Evolutionary conservation across 371 early-diverging fungal genomes (phyloP), one percentile per base, ranked within the genome.

Genomic region (Mortierella sp.): DNA sequence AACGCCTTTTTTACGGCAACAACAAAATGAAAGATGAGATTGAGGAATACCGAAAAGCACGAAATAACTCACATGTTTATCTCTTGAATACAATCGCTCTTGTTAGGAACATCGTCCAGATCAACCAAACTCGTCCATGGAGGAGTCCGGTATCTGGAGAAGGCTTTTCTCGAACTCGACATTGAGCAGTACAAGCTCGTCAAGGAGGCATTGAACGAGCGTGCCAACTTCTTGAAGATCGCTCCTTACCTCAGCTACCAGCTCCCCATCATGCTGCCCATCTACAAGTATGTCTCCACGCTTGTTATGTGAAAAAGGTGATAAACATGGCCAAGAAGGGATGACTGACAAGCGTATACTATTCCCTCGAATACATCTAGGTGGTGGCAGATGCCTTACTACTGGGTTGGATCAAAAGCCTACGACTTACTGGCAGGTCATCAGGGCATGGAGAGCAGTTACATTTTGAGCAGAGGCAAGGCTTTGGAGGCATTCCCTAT

Each of bases 81-180:
- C n/a, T 21, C 51, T 49, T 41, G 21, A 38, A n/a, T 24, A 8
- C 8, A 32, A 51, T 46, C 56, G 16, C 55, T 74, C 32, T 46
- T 4, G 12, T 35, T 35, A 90, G 98, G 97, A 68, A 99, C 99
- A 3, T 97, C 97, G 48, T 99, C 99, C 3, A 93, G 99, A 81
- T 96, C 97, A 27, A 99, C 99, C 8, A 99, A 99, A 87, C 93
- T 99, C 18, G 97, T 99, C 29, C 99, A 99, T 87, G 99, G 99
- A 76, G 99, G 99, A 84, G 99, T 99, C 51, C 94, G 99, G 74
- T 99, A 99, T 89, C 92, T 99, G 79, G 99, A 99, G 89, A 99
- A 99, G 90, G 99, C 99, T 6, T 93, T 99, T 72, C 93, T 94
- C 91, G 97, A 98, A 71, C 89, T 99, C 29, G 99, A 99, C 84